phyloP scores from a whole-genome alignment of 805 yeast genomes.

The Metschnikowia lunata region DNA sequence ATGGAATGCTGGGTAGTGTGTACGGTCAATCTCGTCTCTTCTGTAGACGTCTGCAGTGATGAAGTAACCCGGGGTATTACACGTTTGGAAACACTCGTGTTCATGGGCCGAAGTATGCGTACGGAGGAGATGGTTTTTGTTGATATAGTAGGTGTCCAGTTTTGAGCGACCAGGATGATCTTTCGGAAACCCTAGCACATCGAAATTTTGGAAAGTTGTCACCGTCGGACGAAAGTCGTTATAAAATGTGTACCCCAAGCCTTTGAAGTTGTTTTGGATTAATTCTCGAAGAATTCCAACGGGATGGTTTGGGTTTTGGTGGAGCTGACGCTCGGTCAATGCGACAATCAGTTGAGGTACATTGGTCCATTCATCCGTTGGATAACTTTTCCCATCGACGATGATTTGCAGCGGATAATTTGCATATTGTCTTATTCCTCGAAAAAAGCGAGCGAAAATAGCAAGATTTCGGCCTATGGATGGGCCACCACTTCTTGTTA shows the following conservation, averaged over 20 bases:
- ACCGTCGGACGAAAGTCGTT: slow-evolving; percentile 83
- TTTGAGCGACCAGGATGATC: slow-evolving; percentile 93
- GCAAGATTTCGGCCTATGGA: not conserved
- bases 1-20: slow-evolving; percentile 96
- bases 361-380: slow-evolving; percentile 79
- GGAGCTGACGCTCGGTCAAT: slow-evolving; percentile 69
- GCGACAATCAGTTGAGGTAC: slow-evolving; percentile 69
- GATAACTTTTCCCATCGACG: slow-evolving; percentile 49
- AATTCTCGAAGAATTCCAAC: slow-evolving; percentile 77
- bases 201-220: slow-evolving; percentile 79
- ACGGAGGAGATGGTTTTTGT: slow-evolving; percentile 65
- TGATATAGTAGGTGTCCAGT: slow-evolving; percentile 89
- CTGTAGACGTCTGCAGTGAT: slow-evolving; percentile 95
- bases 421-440: slow-evolving; percentile 1
- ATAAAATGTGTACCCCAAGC: slow-evolving; percentile 70
- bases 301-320: slow-evolving; percentile 75
- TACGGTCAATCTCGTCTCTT: slow-evolving; percentile 89
- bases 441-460: not conserved
- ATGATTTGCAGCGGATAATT: slow-evolving; percentile 27
- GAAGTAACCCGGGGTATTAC: slow-evolving; percentile 77
- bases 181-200: slow-evolving; percentile 81
- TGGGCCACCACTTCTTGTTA: no score
- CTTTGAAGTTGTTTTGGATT: slow-evolving; percentile 63
- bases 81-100: slow-evolving; percentile 67
- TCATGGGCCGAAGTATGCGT: slow-evolving; percentile 99